Percentiles rank a stretch among this genome's conserved stretches.
phyloP scores from a whole-genome alignment of 352 stramenopile genomes.

The Pythium utonaiense region DNA sequence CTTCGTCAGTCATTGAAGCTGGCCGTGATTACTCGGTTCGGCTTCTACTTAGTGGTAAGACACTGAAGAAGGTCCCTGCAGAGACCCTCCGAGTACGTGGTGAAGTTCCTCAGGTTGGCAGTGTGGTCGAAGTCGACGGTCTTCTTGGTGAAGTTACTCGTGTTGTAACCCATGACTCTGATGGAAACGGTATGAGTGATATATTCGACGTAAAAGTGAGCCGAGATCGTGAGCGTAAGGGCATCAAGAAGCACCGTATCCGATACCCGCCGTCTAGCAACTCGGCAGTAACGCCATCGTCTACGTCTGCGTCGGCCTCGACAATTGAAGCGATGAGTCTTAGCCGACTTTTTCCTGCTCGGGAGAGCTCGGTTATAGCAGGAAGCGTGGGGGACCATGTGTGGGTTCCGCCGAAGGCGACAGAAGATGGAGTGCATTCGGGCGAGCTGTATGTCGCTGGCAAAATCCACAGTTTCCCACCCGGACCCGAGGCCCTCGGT shows the following conservation, averaged over 20 bases:
- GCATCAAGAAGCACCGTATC: conserved; percentile 50
- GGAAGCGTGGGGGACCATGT: conserved; percentile 62
- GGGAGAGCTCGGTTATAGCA: conserved; percentile 47
- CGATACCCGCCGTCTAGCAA: conserved; percentile 36
- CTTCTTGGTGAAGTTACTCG: conserved; percentile 55
- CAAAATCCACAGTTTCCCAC: conserved; percentile 60
- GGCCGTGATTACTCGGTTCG: conserved; percentile 28
- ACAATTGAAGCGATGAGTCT: conserved; percentile 72
- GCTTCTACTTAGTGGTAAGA: conserved; percentile 30
- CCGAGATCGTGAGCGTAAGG: conserved; percentile 45
- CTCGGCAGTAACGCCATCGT: background rate
- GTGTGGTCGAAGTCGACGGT: conserved; percentile 69
- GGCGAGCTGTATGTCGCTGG: conserved; percentile 48
- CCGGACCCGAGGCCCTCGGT: conserved; percentile 44
- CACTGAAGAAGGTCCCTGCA: conserved; percentile 44
- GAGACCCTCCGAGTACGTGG: conserved; percentile 36
- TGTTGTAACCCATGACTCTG: conserved; percentile 21
- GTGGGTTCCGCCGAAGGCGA: conserved; percentile 46
- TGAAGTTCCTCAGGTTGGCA: conserved; percentile 51
- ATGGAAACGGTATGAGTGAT: background rate
- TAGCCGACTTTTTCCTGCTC: conserved; percentile 56
- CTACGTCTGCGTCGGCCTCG: background rate
- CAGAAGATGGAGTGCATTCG: background rate
- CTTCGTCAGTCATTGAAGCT: conserved; percentile 23
- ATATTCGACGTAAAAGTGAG: conserved; percentile 53